Conservation (phyloP, 2,329 filamentous ascomycete genomes). For the Magnaporthiopsis poae region DNA sequence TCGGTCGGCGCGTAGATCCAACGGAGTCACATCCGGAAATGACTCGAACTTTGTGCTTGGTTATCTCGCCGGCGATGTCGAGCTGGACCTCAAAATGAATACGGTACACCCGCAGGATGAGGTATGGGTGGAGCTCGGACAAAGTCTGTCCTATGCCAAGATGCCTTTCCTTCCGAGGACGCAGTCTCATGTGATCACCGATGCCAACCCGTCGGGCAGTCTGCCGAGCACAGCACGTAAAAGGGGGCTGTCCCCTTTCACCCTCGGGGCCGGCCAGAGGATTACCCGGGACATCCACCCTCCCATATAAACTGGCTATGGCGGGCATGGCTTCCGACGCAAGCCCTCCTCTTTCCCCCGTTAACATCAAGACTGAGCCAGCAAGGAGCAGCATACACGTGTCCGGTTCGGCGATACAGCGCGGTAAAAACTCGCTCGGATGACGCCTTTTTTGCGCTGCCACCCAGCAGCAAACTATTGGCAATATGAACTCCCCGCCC, state of each 20-base stretch:
- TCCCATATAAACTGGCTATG: not conserved
- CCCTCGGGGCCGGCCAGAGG: not conserved
- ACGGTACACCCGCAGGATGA: not conserved
- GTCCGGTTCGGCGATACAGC: no score
- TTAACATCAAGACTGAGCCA: no score
- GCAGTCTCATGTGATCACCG: not conserved
- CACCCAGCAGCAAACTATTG: not conserved
- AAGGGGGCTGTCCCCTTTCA: not conserved
- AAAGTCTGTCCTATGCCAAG: not conserved
- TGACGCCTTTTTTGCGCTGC: not conserved
- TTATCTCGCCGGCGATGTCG: not conserved
- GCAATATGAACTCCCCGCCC: no score
- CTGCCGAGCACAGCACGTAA: not conserved
- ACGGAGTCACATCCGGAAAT: not conserved
- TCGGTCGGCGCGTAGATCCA: not conserved
- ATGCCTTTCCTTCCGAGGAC: not conserved
- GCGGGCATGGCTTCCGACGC: no score
- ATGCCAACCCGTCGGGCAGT: not conserved
- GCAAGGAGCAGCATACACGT: not conserved
- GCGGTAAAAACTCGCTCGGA: no score
- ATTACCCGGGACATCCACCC: not conserved
- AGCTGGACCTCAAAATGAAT: not conserved
- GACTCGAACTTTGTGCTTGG: not conserved
- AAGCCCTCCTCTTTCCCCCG: no score
- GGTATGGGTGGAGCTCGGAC: not conserved